A percentile compares a stretch with the other conserved stretches of the same genome.
These are phyloP conservation scores for Batkoa obscura DNA, from an alignment of 371 early-diverging fungal genomes.

Conservation along the genomic window DNA sequence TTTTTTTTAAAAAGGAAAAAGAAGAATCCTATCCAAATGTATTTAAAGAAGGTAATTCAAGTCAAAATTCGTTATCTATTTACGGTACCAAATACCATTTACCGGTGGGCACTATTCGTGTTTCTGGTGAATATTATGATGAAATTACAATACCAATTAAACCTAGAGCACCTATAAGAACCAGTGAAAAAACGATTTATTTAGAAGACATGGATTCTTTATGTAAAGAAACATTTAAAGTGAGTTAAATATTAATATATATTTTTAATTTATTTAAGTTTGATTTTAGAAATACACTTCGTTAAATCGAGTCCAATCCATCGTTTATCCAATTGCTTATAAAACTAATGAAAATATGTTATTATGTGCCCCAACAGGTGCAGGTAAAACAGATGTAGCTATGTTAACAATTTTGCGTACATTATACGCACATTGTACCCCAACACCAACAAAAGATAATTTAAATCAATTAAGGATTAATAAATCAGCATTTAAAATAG, in stretches of 20 bases:
- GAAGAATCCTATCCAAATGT: slow-evolving; percentile 29
- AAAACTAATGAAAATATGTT: slow-evolving; percentile 94
- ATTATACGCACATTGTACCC: slow-evolving; percentile 39
- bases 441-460: slow-evolving; percentile 20
- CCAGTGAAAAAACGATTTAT: slow-evolving; percentile 29
- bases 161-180: slow-evolving; percentile 28
- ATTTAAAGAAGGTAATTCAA: slow-evolving; percentile 23
- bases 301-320: slow-evolving; percentile 86
- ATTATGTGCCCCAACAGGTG: slow-evolving; percentile 98
- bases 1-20: neutral
- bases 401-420: slow-evolving; percentile 77
- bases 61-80: slow-evolving; percentile 25
- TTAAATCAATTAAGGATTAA: slow-evolving; percentile 30
- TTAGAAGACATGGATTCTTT: slow-evolving; percentile 49
- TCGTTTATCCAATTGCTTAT: slow-evolving; percentile 83
- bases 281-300: slow-evolving; percentile 46
- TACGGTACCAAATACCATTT: slow-evolving; percentile 47
- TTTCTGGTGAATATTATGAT: slow-evolving; percentile 48
- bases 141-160: slow-evolving; percentile 62
- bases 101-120: slow-evolving; percentile 44
- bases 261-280: neutral
- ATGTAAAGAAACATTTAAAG: slow-evolving; percentile 57
- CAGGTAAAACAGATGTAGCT: slow-evolving; percentile 98
- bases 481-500: slow-evolving; percentile 78
- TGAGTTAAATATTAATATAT: slow-evolving; percentile 9